These are phyloP conservation scores for Gracilaria domingensis DNA, from an alignment of 23 red algal species.

Conservation along the genomic window DNA sequence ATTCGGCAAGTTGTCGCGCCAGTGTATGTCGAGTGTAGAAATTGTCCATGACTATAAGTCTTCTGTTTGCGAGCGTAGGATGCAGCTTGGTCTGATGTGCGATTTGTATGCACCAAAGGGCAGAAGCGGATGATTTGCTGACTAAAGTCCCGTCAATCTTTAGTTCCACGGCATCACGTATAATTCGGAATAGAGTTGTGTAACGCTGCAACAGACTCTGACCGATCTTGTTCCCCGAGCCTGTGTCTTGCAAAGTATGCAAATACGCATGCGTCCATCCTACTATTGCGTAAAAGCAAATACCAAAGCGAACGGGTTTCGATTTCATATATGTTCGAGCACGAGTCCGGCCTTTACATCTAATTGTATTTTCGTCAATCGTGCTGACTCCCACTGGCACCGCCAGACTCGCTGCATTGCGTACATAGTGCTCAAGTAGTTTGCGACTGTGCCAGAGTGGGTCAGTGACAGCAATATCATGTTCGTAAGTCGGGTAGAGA, in stretches of 20 bases:
- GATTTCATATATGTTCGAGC: slow-evolving; percentile 10
- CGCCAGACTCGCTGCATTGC: neutral
- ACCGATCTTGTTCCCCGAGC: too few species aligned
- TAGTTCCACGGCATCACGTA: neutral
- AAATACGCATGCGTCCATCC: neutral
- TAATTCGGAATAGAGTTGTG: neutral
- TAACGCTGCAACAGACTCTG: too few species aligned
- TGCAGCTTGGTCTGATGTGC: neutral
- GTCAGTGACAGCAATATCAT: neutral
- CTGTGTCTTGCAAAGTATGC: neutral
- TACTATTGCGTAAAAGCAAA: neutral
- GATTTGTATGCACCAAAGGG: neutral
- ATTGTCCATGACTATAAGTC: neutral
- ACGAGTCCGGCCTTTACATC: neutral
- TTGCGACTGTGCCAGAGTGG: slow-evolving; percentile 16
- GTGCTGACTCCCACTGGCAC: neutral
- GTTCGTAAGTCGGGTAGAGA: neutral
- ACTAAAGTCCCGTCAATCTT: neutral
- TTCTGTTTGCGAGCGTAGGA: neutral
- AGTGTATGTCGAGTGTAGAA: neutral
- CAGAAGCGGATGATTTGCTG: neutral
- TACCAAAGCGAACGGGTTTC: neutral
- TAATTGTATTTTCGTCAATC: neutral
- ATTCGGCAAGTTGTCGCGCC: neutral
- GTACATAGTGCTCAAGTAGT: neutral